phyloP scores from a whole-genome alignment of 345 rosid species.

The Eucalyptus erythrocorys region DNA sequence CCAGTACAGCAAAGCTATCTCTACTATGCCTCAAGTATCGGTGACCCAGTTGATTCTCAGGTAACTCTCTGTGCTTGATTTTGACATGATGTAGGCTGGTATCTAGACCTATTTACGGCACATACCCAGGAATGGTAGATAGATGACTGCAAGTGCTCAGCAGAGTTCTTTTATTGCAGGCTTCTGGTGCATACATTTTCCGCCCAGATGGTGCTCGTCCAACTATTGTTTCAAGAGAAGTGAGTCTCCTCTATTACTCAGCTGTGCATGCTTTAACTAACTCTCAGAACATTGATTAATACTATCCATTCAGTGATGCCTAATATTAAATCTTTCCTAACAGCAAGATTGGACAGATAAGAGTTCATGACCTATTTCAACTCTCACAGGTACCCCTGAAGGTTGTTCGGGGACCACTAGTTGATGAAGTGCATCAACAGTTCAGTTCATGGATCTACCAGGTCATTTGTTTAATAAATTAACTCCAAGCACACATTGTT shows the following conservation, averaged over 20 bases:
- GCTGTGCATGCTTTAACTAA: not conserved
- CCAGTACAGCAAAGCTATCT: conserved; percentile 67
- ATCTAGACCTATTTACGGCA: not conserved
- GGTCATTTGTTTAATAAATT: conserved; percentile 8
- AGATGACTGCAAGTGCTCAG: not conserved
- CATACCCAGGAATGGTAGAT: not conserved
- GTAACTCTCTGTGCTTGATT: conserved; percentile 3
- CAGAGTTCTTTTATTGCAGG: conserved; percentile 10
- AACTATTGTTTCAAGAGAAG: conserved; percentile 33
- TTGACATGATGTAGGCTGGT: not conserved
- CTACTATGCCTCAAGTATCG: conserved; percentile 57
- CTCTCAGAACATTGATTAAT: not conserved
- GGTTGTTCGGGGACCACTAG: conserved; percentile 47
- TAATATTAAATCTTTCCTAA: not conserved
- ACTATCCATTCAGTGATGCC: not conserved
- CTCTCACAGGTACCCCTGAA: conserved; percentile 39
- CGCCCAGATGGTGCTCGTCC: conserved; percentile 47
- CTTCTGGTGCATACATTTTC: conserved; percentile 80
- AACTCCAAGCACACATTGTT: not conserved
- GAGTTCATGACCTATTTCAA: not conserved
- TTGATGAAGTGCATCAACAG: conserved; percentile 79
- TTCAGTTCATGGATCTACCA: conserved; percentile 77
- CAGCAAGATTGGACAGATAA: not conserved
- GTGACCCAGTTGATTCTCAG: conserved; percentile 8
- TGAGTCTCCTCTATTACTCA: conserved; percentile 2